phyloP scores from a whole-genome alignment of 1,284 basidiomycete genomes.

The Pholiota adiposa region DNA sequence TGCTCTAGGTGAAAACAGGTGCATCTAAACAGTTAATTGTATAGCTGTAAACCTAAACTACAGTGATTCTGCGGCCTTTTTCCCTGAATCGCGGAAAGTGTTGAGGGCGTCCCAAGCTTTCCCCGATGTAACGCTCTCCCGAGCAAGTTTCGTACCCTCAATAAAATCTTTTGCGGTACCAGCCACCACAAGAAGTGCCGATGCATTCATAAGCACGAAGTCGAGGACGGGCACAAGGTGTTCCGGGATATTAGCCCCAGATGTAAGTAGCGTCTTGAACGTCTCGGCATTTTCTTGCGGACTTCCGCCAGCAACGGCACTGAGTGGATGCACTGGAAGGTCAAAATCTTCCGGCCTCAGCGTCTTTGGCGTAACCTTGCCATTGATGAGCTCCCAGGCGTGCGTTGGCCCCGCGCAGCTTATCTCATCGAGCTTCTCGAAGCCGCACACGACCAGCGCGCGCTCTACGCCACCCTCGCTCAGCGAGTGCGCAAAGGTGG shows the following conservation, averaged over 20 bases:
- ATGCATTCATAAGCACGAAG: constrained; percentile 87
- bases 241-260: constrained; percentile 53
- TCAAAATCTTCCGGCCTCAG: constrained; percentile 74
- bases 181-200: constrained; percentile 81
- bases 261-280: constrained; percentile 62
- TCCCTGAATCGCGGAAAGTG: constrained; percentile 43
- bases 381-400: constrained; percentile 68
- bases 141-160: constrained; percentile 77
- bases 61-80: constrained; percentile 21
- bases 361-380: constrained; percentile 52
- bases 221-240: constrained; percentile 67
- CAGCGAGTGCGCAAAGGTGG: constrained; percentile 83
- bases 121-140: constrained; percentile 74
- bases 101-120: constrained; percentile 76
- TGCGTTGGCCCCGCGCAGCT: constrained; percentile 91
- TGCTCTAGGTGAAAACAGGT: too few species aligned
- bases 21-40: too few species aligned
- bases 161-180: constrained; percentile 72
- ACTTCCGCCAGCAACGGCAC: constrained; percentile 71
- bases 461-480: constrained; percentile 71
- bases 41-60: constrained; percentile 3
- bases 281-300: constrained; percentile 78
- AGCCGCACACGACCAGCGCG: constrained; percentile 93
- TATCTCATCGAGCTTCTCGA: constrained; percentile 94
- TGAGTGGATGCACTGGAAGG: constrained; percentile 69